These are phyloP conservation scores for Candida silvicultrix DNA, from an alignment of 805 yeast genomes.

Conservation along the genomic window DNA sequence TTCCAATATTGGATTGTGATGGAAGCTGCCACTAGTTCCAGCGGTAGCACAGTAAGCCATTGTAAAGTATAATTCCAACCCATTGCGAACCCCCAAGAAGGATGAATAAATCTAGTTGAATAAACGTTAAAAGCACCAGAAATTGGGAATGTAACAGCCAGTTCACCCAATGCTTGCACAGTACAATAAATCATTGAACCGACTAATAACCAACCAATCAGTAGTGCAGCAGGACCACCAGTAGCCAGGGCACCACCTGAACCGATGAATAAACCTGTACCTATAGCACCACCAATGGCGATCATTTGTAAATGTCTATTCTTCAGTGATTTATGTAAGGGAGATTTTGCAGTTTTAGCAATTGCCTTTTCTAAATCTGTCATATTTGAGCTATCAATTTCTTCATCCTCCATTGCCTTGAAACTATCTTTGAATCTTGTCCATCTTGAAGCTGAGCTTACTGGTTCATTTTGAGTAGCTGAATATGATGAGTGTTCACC, in stretches of 20 bases:
- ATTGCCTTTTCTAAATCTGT: slow-evolving; percentile 32
- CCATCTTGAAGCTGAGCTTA: background rate
- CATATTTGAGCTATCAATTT: slow-evolving; percentile 14
- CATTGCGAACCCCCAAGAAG: slow-evolving; percentile 45
- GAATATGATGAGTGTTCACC: background rate
- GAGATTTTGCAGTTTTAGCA: slow-evolving; percentile 35
- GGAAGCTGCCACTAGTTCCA: slow-evolving; percentile 53
- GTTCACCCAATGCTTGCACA: slow-evolving; percentile 45
- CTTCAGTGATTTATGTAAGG: slow-evolving; percentile 33
- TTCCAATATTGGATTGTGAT: slow-evolving; percentile 51
- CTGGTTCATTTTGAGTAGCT: background rate
- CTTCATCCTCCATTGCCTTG: background rate
- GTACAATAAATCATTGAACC: slow-evolving; percentile 44
- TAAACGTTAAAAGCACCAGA: slow-evolving; percentile 42
- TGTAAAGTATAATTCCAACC: slow-evolving; percentile 54
- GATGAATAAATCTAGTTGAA: slow-evolving; percentile 42
- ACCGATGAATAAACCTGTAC: slow-evolving; percentile 55
- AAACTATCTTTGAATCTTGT: background rate
- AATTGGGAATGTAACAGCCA: slow-evolving; percentile 37
- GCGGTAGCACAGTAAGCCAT: slow-evolving; percentile 49
- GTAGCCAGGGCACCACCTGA: slow-evolving; percentile 40
- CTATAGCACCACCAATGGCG: slow-evolving; percentile 58
- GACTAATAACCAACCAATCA: slow-evolving; percentile 44
- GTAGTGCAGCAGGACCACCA: slow-evolving; percentile 45
- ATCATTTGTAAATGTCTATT: slow-evolving; percentile 41